These are phyloP conservation scores for Lipomyces japonicus DNA, from an alignment of 805 yeast genomes.

Conservation along the genomic window DNA sequence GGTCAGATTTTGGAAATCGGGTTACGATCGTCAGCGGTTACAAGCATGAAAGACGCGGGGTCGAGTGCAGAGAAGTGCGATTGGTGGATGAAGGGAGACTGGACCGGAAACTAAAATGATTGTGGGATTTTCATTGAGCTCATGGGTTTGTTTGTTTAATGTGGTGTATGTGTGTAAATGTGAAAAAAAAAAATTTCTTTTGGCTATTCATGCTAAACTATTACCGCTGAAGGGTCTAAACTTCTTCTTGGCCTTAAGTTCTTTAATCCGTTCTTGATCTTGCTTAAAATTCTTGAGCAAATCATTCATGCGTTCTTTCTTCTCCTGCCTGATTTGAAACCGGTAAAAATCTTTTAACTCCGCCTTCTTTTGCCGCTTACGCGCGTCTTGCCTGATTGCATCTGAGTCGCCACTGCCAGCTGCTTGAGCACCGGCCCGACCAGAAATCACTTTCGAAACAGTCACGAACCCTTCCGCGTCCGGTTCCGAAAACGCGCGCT, in stretches of 20 bases:
- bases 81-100: conserved; percentile 23
- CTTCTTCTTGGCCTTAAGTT: conserved; percentile 73
- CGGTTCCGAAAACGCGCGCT: conserved; percentile 23
- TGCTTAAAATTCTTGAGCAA: conserved; percentile 76
- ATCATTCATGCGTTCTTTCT: conserved; percentile 89
- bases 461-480: conserved; percentile 33
- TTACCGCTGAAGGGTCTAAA: conserved; percentile 93
- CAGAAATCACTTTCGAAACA: conserved; percentile 24
- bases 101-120: conserved; percentile 18
- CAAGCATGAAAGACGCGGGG: conserved; percentile 8
- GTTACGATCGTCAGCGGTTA: neutral
- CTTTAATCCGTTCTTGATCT: conserved; percentile 80
- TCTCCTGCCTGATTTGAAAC: conserved; percentile 90
- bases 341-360: conserved; percentile 90
- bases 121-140: too few relatives aligned
- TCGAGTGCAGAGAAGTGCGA: conserved; percentile 11
- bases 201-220: neutral
- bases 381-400: conserved; percentile 44
- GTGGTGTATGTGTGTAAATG: neutral
- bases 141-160: too few relatives aligned
- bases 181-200: neutral
- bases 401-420: conserved; percentile 14
- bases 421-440: conserved; percentile 1
- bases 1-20: too few relatives aligned
- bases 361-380: conserved; percentile 47